Percentiles rank a stretch among this genome's conserved stretches.
Conservation (phyloP, 495 filamentous ascomycete genomes). For the Parmelia sp. region DNA sequence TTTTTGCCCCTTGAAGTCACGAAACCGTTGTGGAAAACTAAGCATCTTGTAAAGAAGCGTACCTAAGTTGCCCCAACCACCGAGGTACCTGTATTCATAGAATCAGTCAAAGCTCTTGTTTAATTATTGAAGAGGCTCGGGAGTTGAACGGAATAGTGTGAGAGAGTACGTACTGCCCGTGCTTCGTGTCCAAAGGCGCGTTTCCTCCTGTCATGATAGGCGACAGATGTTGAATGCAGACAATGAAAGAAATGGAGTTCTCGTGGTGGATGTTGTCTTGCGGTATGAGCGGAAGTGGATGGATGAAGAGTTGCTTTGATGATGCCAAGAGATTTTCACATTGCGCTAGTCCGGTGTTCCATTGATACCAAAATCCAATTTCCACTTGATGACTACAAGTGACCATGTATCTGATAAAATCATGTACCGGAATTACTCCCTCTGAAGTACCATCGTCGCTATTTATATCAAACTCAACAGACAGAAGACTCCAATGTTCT, state of each 20-base stretch:
- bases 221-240: constrained; percentile 28
- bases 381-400: too few species aligned
- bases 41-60: constrained; percentile 36
- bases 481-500: too few species aligned
- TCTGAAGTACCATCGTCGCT: too few species aligned
- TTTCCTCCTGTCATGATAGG: constrained; percentile 65
- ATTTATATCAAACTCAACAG: too few species aligned
- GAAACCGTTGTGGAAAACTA: not conserved
- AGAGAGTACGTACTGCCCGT: constrained; percentile 64
- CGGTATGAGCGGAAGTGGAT: not conserved
- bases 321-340: not conserved
- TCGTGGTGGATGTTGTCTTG: not conserved
- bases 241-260: constrained; percentile 31
- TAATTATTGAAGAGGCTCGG: not conserved
- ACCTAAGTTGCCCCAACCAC: constrained; percentile 83
- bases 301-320: not conserved
- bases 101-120: constrained; percentile 27
- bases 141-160: too few species aligned
- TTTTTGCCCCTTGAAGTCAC: not conserved
- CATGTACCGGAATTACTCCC: too few species aligned
- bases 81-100: constrained; percentile 60
- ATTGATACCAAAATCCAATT: too few species aligned
- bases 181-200: constrained; percentile 52
- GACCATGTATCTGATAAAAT: too few species aligned
- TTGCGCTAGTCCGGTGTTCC: too few species aligned